A percentile compares a stretch with the other conserved stretches of the same genome.
These are phyloP conservation scores for Colletotrichum lentis DNA, from an alignment of 2,329 filamentous ascomycete species.

Conservation along the genomic window DNA sequence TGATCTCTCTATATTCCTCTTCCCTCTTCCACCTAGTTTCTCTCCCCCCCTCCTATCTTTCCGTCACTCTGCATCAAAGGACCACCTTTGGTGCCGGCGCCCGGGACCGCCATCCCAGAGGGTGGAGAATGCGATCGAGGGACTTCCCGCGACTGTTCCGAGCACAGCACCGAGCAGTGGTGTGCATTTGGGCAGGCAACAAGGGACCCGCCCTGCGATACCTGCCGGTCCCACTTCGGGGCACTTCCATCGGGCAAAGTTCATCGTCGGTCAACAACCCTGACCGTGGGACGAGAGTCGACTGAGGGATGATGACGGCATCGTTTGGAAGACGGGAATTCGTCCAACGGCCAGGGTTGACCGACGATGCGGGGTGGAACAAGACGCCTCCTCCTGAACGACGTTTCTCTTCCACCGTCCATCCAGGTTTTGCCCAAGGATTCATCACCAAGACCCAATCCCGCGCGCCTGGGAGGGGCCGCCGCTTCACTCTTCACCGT, in stretches of 20 bases:
- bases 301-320: constrained; percentile 31
- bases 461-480: constrained; percentile 2
- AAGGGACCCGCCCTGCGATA: constrained; percentile 18
- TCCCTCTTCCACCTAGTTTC: no score
- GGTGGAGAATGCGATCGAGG: constrained; percentile 35
- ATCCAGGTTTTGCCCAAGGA: constrained; percentile 4
- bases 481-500: constrained; percentile 5
- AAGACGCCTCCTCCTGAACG: constrained; percentile 12
- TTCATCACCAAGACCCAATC: constrained; percentile 14
- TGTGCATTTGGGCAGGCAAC: background rate
- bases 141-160: background rate
- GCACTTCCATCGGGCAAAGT: constrained; percentile 12
- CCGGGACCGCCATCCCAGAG: constrained; percentile 34
- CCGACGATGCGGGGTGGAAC: constrained; percentile 22
- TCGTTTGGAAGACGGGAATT: constrained; percentile 11
- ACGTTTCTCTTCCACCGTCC: background rate
- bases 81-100: constrained; percentile 16
- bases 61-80: constrained; percentile 11
- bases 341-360: no score
- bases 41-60: no score
- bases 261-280: constrained; percentile 21
- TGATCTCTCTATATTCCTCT: no score
- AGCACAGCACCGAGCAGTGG: background rate
- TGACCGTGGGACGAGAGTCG: constrained; percentile 12
- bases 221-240: constrained; percentile 23